Evolutionary conservation across 371 early-diverging fungal species (phyloP), one percentile per base, ranked within the genome.

Genomic region (Syncephalastrum sp.): DNA sequence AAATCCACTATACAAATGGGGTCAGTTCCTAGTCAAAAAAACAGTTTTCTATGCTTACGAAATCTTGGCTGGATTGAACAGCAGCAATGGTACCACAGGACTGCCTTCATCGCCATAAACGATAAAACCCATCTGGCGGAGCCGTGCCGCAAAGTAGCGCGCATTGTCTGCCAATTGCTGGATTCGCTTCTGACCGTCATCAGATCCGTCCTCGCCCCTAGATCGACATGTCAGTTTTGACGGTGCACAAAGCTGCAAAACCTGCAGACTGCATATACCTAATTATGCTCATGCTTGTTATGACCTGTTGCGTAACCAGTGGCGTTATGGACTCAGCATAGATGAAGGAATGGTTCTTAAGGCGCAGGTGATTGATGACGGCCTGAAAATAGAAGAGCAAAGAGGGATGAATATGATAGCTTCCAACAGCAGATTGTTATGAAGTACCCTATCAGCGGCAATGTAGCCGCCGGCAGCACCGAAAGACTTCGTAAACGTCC

Each of bases 401-500:
- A 12, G 5, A 33, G 12, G 4, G 16, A 2, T 38, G 27, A 62
- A 13, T 27, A 23, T 4, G 15, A 19, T 5, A 24, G n/a, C 38
- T 21, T 42, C 3, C 54, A 21, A 12, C 15, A 52, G 8, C 16
- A 12, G 4, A 5, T 16, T 54, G 27, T 19, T 49, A 38, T 42
- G 1, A 47, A 41, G 12, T 51, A 56, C 59, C 62, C 70, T 74
- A 50, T 72, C 75, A 16, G 90, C 94, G 41, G 96, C 93, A 71
- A 99, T 95, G 68, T 98, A 99, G 16, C 99, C 99, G 62, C 99
- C 99, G 47, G 96, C 94, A 23, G 98, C 97, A 62, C 99, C 99
- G 85, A 99, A 99, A 44, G 95, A 95, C 79, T 99, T 99, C 25
- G 99, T 99, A 69, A 99, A 99, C 3, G 99, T 99, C 15, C 99